Conservation (phyloP, 495 filamentous ascomycete species). For the Entonaema liquescens region DNA sequence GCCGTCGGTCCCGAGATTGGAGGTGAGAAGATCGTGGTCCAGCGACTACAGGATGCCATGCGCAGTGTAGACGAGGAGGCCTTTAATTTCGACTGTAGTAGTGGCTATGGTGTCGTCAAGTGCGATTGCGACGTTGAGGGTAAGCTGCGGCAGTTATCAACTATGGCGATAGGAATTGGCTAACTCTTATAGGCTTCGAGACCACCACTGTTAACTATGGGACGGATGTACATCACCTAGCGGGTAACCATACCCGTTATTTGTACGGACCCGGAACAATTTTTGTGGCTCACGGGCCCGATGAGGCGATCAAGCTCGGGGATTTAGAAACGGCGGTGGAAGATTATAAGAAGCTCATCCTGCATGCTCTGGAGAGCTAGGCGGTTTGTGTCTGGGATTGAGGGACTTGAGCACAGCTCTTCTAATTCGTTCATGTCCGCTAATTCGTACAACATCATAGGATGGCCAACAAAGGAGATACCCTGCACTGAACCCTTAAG, state of each 20-base stretch:
- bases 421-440: slow-evolving; percentile 15
- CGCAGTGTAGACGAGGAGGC: slow-evolving; percentile 61
- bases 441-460: slow-evolving; percentile 35
- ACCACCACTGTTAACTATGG: slow-evolving; percentile 87
- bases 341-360: slow-evolving; percentile 75
- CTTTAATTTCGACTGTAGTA: slow-evolving; percentile 66
- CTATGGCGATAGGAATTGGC: neutral
- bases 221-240: slow-evolving; percentile 84
- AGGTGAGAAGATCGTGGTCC: slow-evolving; percentile 60
- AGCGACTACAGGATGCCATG: slow-evolving; percentile 68
- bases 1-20: slow-evolving; percentile 72
- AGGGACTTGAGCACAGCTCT: slow-evolving; percentile 10
- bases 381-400: slow-evolving; percentile 17
- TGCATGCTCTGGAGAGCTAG: slow-evolving; percentile 61
- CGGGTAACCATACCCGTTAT: slow-evolving; percentile 79
- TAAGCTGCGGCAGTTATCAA: slow-evolving; percentile 28
- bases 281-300: slow-evolving; percentile 84
- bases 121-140: slow-evolving; percentile 81
- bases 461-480: slow-evolving; percentile 25
- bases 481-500: slow-evolving; percentile 1
- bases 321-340: slow-evolving; percentile 74
- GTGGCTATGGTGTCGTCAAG: slow-evolving; percentile 77
- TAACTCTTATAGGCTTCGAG: slow-evolving; percentile 67
- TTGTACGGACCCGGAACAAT: slow-evolving; percentile 91
- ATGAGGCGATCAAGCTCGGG: slow-evolving; percentile 77